phyloP scores from a whole-genome alignment of 2,329 filamentous ascomycete species.

The Neopestalotiopsis sp. region DNA sequence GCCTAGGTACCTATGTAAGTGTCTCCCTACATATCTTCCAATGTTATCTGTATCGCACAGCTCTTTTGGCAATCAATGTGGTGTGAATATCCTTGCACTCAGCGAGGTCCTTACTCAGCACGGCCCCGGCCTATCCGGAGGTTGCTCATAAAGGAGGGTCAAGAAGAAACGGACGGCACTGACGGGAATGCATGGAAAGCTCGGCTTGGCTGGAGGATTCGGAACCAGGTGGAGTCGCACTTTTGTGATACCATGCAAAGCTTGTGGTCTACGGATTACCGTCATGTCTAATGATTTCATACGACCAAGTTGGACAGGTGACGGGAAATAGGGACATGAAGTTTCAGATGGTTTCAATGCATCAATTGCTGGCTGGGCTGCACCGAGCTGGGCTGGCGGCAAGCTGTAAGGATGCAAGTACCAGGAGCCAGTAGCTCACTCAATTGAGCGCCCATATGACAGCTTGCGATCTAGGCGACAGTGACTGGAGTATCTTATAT shows the following conservation, averaged over 20 bases:
- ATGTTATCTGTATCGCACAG: no score
- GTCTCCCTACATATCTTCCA: no score
- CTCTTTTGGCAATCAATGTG: neutral
- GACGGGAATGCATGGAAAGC: neutral
- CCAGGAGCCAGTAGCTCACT: no score
- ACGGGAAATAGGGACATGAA: no score
- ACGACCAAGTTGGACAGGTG: neutral
- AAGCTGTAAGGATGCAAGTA: neutral
- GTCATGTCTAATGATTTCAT: neutral
- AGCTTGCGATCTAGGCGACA: neutral
- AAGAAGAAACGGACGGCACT: neutral
- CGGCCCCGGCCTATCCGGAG: neutral
- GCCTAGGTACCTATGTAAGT: no score
- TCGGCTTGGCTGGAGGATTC: neutral
- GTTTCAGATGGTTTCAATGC: neutral
- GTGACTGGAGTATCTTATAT: neutral
- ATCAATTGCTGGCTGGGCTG: neutral
- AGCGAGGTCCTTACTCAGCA: slow-evolving; percentile 3
- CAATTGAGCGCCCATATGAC: neutral
- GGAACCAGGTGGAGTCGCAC: neutral
- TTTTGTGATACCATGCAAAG: neutral
- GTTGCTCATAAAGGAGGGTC: neutral
- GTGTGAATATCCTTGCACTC: neutral
- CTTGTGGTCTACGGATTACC: neutral
- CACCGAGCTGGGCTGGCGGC: neutral